Conservation (phyloP, 148 eudicot genomes). For the Suaeda aralocaspica region DNA sequence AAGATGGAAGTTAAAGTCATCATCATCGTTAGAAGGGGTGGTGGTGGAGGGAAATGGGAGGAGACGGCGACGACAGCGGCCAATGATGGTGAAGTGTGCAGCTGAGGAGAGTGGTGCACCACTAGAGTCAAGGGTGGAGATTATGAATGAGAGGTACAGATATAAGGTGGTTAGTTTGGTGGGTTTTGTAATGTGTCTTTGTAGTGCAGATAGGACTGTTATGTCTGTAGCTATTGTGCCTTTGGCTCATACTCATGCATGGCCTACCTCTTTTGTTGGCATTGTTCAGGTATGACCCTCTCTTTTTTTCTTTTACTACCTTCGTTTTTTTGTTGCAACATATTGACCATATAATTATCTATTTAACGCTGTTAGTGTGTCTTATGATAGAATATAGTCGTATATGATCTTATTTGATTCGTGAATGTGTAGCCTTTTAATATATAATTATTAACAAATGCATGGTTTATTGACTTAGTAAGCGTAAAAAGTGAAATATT, state of each 20-base stretch:
- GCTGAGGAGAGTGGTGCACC: slow-evolving; percentile 4
- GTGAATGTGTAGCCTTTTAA: no score
- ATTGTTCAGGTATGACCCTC: slow-evolving; percentile 65
- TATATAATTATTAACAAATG: no score
- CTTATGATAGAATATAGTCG: no score
- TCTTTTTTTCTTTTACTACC: no score
- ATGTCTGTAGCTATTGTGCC: slow-evolving; percentile 95
- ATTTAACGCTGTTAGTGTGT: no score
- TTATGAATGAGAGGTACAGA: slow-evolving; percentile 64
- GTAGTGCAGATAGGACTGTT: slow-evolving; percentile 80
- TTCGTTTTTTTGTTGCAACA: no score
- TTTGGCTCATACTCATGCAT: slow-evolving; percentile 59
- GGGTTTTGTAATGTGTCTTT: slow-evolving; percentile 76
- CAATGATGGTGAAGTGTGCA: slow-evolving; percentile 13
- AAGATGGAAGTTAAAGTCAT: slow-evolving; percentile 15
- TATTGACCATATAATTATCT: no score
- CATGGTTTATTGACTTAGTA: no score
- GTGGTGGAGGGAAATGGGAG: not conserved
- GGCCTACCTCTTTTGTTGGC: slow-evolving; percentile 80
- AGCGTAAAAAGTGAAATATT: no score
- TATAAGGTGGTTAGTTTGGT: slow-evolving; percentile 71
- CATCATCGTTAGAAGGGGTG: not conserved
- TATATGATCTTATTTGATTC: no score
- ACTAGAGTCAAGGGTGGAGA: no score
- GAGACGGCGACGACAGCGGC: not conserved